Evolutionary conservation across 805 yeast genomes (phyloP), one percentile per base, ranked within the genome.

Genomic region (Yarrowia divulgata): DNA sequence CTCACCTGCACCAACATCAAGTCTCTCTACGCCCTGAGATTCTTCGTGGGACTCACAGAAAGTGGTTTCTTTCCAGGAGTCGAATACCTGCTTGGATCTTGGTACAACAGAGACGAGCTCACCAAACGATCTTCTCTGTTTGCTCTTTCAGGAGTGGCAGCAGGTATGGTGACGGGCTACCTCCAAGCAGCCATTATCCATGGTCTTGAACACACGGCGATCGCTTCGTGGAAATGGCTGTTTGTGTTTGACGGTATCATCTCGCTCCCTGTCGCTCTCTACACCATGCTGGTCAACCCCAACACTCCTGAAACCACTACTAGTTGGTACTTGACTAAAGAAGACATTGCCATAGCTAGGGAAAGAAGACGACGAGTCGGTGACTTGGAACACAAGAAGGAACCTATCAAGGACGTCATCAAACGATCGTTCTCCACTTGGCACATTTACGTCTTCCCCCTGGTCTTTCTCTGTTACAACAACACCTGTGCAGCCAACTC

Each of bases 1-100:
- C 82, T 80, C 9, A 70, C 74, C 39, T 79, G 80, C 34, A 75
- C 75, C 66, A 74, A 72, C 70, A 74, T 74, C 69, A 70, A 72
- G 67, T 72, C 78, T 69, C 66, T 81, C 32, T 71, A 78, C 35
- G 79, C 79, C 7, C 74, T 77, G n/a, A 74, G 85, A 43, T 74
- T 79, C 16, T 75, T 81, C 43, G 75, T 82, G 7, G 85, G 85
- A 8, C 73, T 78, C 29, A 72, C 80, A 40, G 85, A 82, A 70
- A 79, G 82, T 52, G 84, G 83, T 5, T 75, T 82, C 57, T 81
- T 80, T 70, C 84, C 85, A 0, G 84, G 83, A 23, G 77, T 81
- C 37, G 74, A 75, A 42, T 79, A 79, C 69, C 58, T 72, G 43
- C 71, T 75, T 13, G 50, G 75, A 3, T 66, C 68, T 8, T 75